Evolutionary conservation across 75 land plant genomes (phyloP).

Genomic region (Pinus albicaulis): DNA sequence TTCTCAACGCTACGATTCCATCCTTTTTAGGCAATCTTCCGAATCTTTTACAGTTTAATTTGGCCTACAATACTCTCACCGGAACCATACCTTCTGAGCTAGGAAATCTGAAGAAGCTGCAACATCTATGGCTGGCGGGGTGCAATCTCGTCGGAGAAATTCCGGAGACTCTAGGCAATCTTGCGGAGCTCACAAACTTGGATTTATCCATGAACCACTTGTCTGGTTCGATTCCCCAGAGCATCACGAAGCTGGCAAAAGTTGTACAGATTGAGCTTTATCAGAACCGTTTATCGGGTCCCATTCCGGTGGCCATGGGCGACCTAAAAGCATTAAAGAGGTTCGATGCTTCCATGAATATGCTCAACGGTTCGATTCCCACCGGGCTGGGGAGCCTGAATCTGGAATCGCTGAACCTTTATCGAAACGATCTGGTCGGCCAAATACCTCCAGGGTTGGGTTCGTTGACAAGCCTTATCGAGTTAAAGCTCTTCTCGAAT

Average conservation of each 20-base stretch:
- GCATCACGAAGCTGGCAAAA: conserved; percentile 39
- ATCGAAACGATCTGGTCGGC: conserved; percentile 44
- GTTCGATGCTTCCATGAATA: conserved; percentile 68
- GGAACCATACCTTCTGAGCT: conserved; percentile 56
- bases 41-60: conserved; percentile 41
- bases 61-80: conserved; percentile 56
- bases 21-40: conserved; percentile 41
- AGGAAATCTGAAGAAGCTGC: conserved; percentile 46
- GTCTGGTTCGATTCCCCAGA: conserved; percentile 51
- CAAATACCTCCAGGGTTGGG: conserved; percentile 44
- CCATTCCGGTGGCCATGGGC: conserved; percentile 45
- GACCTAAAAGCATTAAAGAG: conserved; percentile 35
- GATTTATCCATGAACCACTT: conserved; percentile 59
- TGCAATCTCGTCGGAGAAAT: conserved; percentile 58
- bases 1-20: conserved; percentile 42
- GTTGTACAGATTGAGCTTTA: conserved; percentile 74
- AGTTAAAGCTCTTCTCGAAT: conserved; percentile 52
- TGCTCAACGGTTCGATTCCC: conserved; percentile 59
- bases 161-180: conserved; percentile 51
- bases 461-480: conserved; percentile 30
- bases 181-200: conserved; percentile 34
- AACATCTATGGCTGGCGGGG: conserved; percentile 49
- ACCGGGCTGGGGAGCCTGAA: conserved; percentile 37
- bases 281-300: conserved; percentile 70
- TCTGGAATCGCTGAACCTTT: too few species aligned